Conservation (phyloP, 2,329 filamentous ascomycete genomes). For the Ustulina deusta region DNA sequence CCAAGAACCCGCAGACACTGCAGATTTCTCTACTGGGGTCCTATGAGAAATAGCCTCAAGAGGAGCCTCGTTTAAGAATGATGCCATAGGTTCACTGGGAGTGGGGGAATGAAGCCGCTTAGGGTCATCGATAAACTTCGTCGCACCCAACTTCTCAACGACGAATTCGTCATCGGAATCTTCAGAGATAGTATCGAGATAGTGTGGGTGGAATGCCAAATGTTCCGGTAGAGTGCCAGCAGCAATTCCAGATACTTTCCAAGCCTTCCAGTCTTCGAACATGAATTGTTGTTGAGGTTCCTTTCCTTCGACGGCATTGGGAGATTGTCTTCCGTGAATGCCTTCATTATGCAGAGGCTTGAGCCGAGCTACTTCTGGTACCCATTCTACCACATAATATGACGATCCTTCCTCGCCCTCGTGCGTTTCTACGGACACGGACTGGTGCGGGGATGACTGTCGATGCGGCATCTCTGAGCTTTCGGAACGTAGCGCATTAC, state of each 20-base stretch:
- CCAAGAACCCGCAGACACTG: background rate
- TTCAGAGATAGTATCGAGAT: constrained; percentile 27
- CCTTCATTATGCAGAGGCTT: background rate
- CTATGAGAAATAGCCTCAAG: background rate
- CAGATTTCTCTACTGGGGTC: background rate
- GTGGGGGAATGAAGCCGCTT: background rate
- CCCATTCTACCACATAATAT: background rate
- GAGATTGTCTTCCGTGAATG: background rate
- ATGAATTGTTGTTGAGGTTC: background rate
- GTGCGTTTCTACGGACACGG: background rate
- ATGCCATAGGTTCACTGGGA: no score
- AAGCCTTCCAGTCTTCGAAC: background rate
- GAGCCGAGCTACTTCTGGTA: background rate
- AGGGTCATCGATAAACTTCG: background rate
- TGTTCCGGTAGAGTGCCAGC: background rate
- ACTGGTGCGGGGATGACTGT: background rate
- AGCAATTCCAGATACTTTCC: background rate
- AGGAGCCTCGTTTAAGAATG: background rate
- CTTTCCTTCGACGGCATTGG: background rate
- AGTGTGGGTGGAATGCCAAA: background rate
- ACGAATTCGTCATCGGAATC: constrained; percentile 26
- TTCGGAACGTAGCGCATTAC: background rate
- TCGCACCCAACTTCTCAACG: constrained; percentile 1
- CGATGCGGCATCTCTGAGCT: background rate
- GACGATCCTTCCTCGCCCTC: no score